Base-by-base conservation (phyloP, 2,329 filamentous ascomycete genomes). In the Fusarium chuoi region DNA sequence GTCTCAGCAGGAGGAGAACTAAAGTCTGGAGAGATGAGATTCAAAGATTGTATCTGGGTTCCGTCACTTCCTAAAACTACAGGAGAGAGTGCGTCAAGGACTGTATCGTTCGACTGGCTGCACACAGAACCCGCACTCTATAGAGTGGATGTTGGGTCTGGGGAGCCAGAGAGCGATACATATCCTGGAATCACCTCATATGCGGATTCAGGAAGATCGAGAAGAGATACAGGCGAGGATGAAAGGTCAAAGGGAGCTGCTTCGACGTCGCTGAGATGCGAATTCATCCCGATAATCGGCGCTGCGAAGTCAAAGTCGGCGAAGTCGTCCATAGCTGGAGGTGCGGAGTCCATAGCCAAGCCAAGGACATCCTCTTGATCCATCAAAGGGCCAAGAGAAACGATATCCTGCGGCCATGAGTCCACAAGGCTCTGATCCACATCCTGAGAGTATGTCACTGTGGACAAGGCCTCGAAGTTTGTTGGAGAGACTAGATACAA, bases 61-160 rank as follows among this genome's bases (percentile, higher is more conserved):
- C 64, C 51, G 2, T 54, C 30, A 17, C 54, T 46, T 44, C 26
- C 52, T 49, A 44, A 22, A 36, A 9, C 17, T 28, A 20, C 57
- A 36, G 38, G 20, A 12, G 56, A 57, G 26, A 26, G 28, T 28
- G 58, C 15, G 17, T 44, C 61, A 51, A 54, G 26, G 35, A 33
- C 17, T 44, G 14, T n/a, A 61, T 65, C 39, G 41, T 54, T 59
- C 22, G 55, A 52, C 44, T 65, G 42, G 26, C 52, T 48, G 41
- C 10, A 49, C 20, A 17, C 56, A 49, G 62, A 48, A 62, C 39
- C 30, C 35, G 48, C 61, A 52, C 66, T 72, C 75, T 77, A 77
- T 20, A 74, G 75, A 76, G 65, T 20, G 51, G 24, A 22, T 36
- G 14, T 22, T 24, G 38, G 44, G 39, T 44, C 52, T 66, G 60